Base-by-base conservation (phyloP, 768 basidiomycete species). In the Sutorius australiensis region DNA sequence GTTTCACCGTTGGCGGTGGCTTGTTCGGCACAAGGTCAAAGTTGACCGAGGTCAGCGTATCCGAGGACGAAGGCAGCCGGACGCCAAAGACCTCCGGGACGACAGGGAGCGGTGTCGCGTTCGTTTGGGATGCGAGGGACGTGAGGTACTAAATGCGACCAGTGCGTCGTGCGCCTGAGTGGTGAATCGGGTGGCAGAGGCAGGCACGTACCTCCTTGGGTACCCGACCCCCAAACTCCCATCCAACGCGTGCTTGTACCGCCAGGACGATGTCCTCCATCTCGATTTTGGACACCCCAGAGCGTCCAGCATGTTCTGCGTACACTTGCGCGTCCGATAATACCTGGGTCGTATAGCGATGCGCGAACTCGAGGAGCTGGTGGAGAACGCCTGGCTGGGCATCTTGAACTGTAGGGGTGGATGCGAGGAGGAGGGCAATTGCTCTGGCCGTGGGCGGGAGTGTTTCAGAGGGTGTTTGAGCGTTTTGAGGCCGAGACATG, bases 61-160 rank as follows among this genome's bases (percentile, higher is more conserved):
- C 87, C n/a, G 65, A 58, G 21, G 72, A 50, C 12, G 80, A 79
- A 2, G 91, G 91, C n/a, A 93, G 72, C 17, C 91, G 84, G 46
- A 92, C 83, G 33, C 91, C 91, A 69, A 92, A 93, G 3, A 90
- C 86, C 69, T 93, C 91, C 6, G 88, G 87, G n/a, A 92, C 89
- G 2, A 87, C 69, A 30, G 91, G 92, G 17, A 93, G 78, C 3
- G 90, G 87, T 34, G 79, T 77, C 12, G 88, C 80, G 66, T 93
- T 93, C 38, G 88, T 89, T 68, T 92, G 87, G 1, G 87, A 80
- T 11, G 92, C 92, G 31, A 93, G 76, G 13, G 91, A 88, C 44
- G 86, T 79, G 9, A 84, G 74, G 64, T 90, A 86, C 91, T 93
- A 63, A 16, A 36, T 16, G n/a, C 34, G 34, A 36, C 16, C 34